Conservation (phyloP, 768 basidiomycete genomes). For the Boletus eberwhitei region DNA sequence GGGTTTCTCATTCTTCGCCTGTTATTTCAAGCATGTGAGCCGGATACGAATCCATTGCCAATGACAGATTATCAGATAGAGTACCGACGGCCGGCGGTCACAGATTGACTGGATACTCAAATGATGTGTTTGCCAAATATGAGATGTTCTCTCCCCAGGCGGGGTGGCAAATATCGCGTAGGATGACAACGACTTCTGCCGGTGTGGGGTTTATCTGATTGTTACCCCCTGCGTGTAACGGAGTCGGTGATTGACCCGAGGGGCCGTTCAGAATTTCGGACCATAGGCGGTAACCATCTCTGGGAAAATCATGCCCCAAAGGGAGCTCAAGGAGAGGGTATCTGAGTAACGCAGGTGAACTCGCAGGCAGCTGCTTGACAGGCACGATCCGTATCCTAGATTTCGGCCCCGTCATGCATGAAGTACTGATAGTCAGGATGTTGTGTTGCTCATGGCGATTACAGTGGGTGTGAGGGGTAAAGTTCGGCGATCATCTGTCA, state of each 20-base stretch:
- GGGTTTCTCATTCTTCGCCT: not conserved
- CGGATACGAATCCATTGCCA: not conserved
- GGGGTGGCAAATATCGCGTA: not conserved
- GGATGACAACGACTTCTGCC: not conserved
- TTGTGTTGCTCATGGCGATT: not conserved
- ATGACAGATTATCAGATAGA: not conserved
- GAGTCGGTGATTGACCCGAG: not conserved
- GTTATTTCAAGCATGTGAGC: not conserved
- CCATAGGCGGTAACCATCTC: not conserved
- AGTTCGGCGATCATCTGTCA: not conserved
- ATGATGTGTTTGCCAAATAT: not conserved
- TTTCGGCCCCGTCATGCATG: conserved; percentile 3
- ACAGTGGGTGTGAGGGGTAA: not conserved
- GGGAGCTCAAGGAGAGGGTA: not conserved
- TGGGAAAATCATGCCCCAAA: conserved; percentile 1
- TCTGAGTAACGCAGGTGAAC: not conserved
- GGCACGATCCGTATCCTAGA: not conserved
- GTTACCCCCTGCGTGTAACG: not conserved
- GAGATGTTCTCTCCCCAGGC: not conserved
- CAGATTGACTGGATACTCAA: not conserved
- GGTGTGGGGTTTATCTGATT: not conserved
- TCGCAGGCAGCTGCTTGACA: not conserved
- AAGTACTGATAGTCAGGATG: conserved; percentile 3
- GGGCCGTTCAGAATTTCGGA: not conserved
- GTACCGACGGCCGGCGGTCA: not conserved